phyloP scores from a whole-genome alignment of 768 basidiomycete species.

The Mycena capillaripes region DNA sequence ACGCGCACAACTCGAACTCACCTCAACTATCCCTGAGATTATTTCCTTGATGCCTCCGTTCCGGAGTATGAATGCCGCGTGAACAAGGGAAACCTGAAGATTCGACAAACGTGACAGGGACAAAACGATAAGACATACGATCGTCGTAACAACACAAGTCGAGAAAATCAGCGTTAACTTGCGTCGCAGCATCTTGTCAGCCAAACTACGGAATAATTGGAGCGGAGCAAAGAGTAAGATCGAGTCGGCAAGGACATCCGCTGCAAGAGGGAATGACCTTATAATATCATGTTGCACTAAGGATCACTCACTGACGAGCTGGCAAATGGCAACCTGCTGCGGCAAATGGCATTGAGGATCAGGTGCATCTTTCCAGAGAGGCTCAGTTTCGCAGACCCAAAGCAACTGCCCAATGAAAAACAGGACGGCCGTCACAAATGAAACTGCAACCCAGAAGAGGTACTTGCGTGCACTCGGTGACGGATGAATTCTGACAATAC shows the following conservation, averaged over 20 bases:
- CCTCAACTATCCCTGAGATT: slow-evolving; percentile 61
- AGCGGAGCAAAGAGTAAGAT: slow-evolving; percentile 62
- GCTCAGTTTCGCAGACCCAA: slow-evolving; percentile 57
- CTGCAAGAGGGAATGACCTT: slow-evolving; percentile 47
- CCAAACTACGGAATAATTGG: slow-evolving; percentile 59
- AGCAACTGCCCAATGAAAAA: slow-evolving; percentile 60
- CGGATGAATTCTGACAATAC: slow-evolving; percentile 66
- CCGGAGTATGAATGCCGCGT: slow-evolving; percentile 56
- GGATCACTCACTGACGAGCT: slow-evolving; percentile 68
- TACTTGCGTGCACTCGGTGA: slow-evolving; percentile 42
- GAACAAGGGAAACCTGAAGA: slow-evolving; percentile 55
- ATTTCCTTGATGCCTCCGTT: slow-evolving; percentile 46
- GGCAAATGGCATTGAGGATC: slow-evolving; percentile 60
- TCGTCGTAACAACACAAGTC: slow-evolving; percentile 64
- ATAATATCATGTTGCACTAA: too few species aligned
- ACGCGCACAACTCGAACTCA: too few species aligned
- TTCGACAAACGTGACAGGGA: background rate
- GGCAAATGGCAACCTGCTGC: slow-evolving; percentile 63
- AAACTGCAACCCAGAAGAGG: slow-evolving; percentile 47
- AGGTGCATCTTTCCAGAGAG: slow-evolving; percentile 53
- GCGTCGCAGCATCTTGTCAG: slow-evolving; percentile 52
- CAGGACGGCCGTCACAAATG: slow-evolving; percentile 46
- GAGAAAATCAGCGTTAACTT: slow-evolving; percentile 67
- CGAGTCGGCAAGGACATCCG: slow-evolving; percentile 61
- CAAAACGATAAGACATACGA: slow-evolving; percentile 41